Percentiles rank a stretch among this genome's conserved stretches.
Evolutionary conservation across 2,329 filamentous ascomycete species (phyloP).

Genomic region (Colletotrichum tropicale): DNA sequence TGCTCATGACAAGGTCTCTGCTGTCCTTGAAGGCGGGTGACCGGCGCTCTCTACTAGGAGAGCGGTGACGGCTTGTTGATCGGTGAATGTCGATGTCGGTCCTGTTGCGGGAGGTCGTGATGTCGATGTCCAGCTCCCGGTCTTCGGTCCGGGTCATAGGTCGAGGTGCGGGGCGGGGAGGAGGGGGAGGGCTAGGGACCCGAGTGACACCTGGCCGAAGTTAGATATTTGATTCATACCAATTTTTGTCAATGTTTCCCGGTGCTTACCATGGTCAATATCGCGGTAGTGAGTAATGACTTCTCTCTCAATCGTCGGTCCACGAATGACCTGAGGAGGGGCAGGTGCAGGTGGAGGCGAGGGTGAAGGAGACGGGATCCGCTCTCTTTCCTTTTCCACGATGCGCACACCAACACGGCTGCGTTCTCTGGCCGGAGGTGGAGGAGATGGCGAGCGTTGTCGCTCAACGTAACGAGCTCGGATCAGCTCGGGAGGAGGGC

Average conservation of each 20-base stretch:
- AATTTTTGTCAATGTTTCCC: neutral
- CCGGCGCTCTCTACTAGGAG: conserved; percentile 43
- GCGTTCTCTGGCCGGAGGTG: conserved; percentile 16
- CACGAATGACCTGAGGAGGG: conserved; percentile 70
- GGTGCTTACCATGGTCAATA: conserved; percentile 79
- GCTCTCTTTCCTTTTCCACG: conserved; percentile 47
- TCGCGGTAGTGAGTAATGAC: conserved; percentile 88
- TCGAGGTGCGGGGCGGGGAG: conserved; percentile 53
- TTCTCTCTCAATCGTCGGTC: conserved; percentile 84
- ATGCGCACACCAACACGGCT: conserved; percentile 38
- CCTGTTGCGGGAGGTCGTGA: conserved; percentile 56
- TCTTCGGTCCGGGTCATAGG: conserved; percentile 48
- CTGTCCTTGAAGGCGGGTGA: conserved; percentile 38
- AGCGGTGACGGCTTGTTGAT: conserved; percentile 35
- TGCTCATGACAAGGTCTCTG: conserved; percentile 71
- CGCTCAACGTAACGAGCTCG: conserved; percentile 47
- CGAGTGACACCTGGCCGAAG: conserved; percentile 48
- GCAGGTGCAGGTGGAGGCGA: conserved; percentile 60
- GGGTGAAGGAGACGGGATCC: conserved; percentile 50
- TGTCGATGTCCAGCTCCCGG: conserved; percentile 66
- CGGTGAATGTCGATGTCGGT: conserved; percentile 64
- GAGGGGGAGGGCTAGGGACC: conserved; percentile 51
- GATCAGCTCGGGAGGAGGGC: conserved; percentile 31
- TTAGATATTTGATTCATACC: neutral
- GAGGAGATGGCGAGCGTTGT: conserved; percentile 38